Base-by-base conservation (phyloP, 2,329 filamentous ascomycete genomes). In the Cordyceps militaris region DNA sequence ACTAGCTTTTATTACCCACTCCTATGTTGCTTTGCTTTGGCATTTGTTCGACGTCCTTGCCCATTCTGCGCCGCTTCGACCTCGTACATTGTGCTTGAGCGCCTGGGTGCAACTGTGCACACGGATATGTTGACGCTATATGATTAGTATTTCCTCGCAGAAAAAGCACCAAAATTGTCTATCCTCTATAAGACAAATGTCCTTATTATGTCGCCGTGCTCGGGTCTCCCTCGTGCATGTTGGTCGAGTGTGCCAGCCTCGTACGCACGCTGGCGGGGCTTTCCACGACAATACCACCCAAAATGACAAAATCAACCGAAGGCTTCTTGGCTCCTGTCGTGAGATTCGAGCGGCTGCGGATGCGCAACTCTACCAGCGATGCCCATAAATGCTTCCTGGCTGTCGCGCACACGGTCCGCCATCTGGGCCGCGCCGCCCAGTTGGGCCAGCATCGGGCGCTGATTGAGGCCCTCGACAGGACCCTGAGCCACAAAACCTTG, bases 271-370 rank as follows among this genome's bases (percentile, higher is more conserved):
- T 32, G n/a, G 4, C 19, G 47, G 19, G 11, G 3, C 30, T 5
- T 23, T 14, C 11, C 13, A 26, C 1, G 30, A 30, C 4, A 14
- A 10, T 11, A 66, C n/a, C n/a, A n/a, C 65, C 69, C 34, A 59
- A 73, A 48, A 52, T 42, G 49, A 42, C 34, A 2, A 40, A 52
- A 40, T 52, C 49, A 42, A 9, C 7, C 7, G 49, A 52, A 19
- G 49, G 49, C 4, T 42, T 21, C n/a, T 14, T 52, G 23, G 36
- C 34, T 8, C 23, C 49, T 26, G 34, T 42, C 23, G 36, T 52
- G 34, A 26, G 34, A 23, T 52, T 52, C 34, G 30, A 21, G 13
- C 23, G 30, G 1, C 49, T 52, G 5, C 16, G 8, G 24, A 21
- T 36, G 4, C 16, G n/a, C 4, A 6, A 30, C 40, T 14, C 24